phyloP scores from a whole-genome alignment of 1,139 yeast species.

The Geotrichum australiense region DNA sequence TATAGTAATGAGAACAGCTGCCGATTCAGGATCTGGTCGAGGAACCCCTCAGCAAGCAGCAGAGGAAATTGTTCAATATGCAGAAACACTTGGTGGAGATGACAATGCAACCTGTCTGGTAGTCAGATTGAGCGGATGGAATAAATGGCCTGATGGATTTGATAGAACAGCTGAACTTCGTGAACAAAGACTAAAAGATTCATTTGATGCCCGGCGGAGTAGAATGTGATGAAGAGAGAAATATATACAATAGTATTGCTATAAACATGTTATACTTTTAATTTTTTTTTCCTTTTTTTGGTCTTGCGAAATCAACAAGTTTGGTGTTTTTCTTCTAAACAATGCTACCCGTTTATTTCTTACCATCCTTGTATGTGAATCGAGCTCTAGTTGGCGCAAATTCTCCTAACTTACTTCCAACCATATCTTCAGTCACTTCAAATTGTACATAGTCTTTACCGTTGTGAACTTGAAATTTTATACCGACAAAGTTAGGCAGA shows the following conservation, averaged over 20 bases:
- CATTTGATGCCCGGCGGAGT: conserved; percentile 27
- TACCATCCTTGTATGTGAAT: conserved; percentile 65
- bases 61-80: conserved; percentile 73
- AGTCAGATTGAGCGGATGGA: conserved; percentile 83
- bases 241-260: background rate
- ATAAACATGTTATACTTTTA: background rate
- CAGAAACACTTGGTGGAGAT: conserved; percentile 83
- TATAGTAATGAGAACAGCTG: conserved; percentile 64
- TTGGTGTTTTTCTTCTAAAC: background rate
- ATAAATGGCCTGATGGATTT: conserved; percentile 65
- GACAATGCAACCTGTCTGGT: conserved; percentile 92
- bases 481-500: conserved; percentile 90
- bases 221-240: conserved; percentile 6
- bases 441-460: conserved; percentile 91
- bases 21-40: conserved; percentile 53
- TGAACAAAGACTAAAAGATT: conserved; percentile 60
- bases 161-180: conserved; percentile 81
- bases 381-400: conserved; percentile 90
- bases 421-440: conserved; percentile 90
- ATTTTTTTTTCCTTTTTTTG: background rate
- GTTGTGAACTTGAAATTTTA: conserved; percentile 89
- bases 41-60: conserved; percentile 88
- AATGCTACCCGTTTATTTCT: conserved; percentile 17
- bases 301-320: background rate
- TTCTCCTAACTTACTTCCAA: conserved; percentile 93